These are phyloP conservation scores for Aaosphaeria arxii DNA, from an alignment of 2,329 filamentous ascomycete species.

Conservation along the genomic window DNA sequence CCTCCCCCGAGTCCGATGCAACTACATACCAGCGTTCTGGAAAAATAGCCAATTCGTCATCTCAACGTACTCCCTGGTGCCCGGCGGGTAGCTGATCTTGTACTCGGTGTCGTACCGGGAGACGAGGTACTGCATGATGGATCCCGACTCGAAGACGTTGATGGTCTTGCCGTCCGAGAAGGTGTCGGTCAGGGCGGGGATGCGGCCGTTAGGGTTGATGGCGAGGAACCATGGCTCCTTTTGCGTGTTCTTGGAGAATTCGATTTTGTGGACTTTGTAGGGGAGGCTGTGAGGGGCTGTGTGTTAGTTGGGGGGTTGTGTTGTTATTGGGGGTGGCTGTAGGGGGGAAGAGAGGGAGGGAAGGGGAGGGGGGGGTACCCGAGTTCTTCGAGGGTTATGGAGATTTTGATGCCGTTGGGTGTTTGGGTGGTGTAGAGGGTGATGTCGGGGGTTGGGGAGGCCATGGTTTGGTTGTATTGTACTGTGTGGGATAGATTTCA, in stretches of 20 bases:
- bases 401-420: constrained; percentile 87
- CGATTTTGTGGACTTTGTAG: constrained; percentile 73
- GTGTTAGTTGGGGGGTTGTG: not conserved
- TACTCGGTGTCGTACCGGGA: constrained; percentile 78
- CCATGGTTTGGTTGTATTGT: not conserved
- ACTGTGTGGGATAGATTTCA: not conserved
- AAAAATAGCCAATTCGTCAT: constrained; percentile 65
- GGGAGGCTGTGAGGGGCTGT: constrained; percentile 46
- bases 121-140: constrained; percentile 80
- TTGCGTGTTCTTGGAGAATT: constrained; percentile 73
- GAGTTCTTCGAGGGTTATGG: constrained; percentile 82
- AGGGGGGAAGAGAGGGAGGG: not conserved
- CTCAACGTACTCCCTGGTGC: constrained; percentile 73
- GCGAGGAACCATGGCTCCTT: constrained; percentile 85
- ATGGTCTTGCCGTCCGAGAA: constrained; percentile 71
- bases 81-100: constrained; percentile 76
- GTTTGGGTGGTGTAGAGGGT: constrained; percentile 80
- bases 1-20: too few relatives aligned
- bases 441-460: constrained; percentile 56
- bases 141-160: constrained; percentile 76
- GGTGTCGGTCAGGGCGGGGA: constrained; percentile 78
- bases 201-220: constrained; percentile 91
- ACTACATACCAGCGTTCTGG: not conserved
- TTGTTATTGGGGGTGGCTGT: not conserved
- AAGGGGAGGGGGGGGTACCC: constrained; percentile 42